Base-by-base conservation (phyloP, 1,284 basidiomycete species). In the Puccinia polysora region DNA sequence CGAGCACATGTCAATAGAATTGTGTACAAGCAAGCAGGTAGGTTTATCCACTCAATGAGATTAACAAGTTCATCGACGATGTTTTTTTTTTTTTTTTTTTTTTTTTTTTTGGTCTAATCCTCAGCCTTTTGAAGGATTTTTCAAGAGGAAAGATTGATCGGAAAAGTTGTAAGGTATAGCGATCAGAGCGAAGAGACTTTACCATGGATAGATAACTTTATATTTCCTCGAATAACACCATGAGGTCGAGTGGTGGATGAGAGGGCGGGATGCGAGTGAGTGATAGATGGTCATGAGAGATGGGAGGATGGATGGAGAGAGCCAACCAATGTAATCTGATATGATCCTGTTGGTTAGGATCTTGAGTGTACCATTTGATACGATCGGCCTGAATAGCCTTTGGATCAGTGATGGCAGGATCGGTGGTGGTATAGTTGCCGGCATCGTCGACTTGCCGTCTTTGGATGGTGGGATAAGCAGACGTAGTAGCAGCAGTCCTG, bases 121-220 rank as follows among this genome's bases (percentile, higher is more conserved):
- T 30, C 32, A 7, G 28, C 7, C 14, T 49, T 10, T 47, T 2
- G 12, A 8, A 55, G 28, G 7, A 32, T 30, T 15, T 36, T 38
- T 5, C 1, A 2, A 18, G 23, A 43, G n/a, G n/a, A 45, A 45
- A 45, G 40, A 45, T n/a, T n/a, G n/a, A n/a, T 10, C 10, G n/a
- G 10, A 45, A 45, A 10, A 45, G 40, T 45, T 45, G 40, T 10
- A 45, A 45, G 10, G 12, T 10, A n/a, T 53, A 10, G 25, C n/a
- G n/a, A n/a, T n/a, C n/a, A n/a, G n/a, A n/a, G n/a, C n/a, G n/a
- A n/a, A n/a, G 25, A 34, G 12, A 18, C 18, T 32, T 58, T 58
- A 69, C 65, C 65, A 69, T 69, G 25, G 65, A 69, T 2, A 69
- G 43, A 69, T 69, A 69, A n/a, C 65, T 69, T 36, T 18, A 43